Base-by-base conservation (phyloP, 331 rosid species). In the Quercus phellos region DNA sequence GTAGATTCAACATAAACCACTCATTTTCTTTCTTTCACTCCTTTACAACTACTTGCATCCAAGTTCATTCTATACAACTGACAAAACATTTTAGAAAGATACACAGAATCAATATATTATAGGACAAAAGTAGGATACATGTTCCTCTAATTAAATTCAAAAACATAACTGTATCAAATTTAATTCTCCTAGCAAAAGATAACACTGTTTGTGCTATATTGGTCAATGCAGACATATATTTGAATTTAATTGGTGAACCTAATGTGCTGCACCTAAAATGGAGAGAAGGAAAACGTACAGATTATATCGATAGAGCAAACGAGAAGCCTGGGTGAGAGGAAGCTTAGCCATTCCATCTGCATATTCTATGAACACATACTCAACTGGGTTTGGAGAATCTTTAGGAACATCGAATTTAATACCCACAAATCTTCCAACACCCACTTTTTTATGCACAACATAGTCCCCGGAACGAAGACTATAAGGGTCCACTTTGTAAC, bases 311-410 rank as follows among this genome's bases (percentile, higher is more conserved):
- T 94, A 94, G 61, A 94, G 97, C 92, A 91, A 83, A 73, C 91
- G 97, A 75, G 98, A 82, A 50, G 99, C 97, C 84, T 94, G 97
- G 69, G 84, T 87, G 51, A 91, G 89, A 76, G 98, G 98, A 38
- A 94, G 94, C 84, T 94, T 94, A 0, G 98, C 99, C 99, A 94
- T 92, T 34, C 94, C 98, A 83, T 94, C 99, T 17, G 96, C 92
- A 75, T 90, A 94, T 88, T 92, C 98, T 8, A 92, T 88, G 85
- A 90, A 94, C 73, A 88, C 99, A 84, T 90, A 92, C 88, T 94
- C 98, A 19, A 78, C 75, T 21, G 85, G 54, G 35, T 81, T 84
- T 0, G 77, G 11, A 19, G 91, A 87, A 73, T 83, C 85, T 84
- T 85, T 88, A 5, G 91, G 74, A 74, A 81, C 83, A 77, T 93